These are phyloP conservation scores for Withania somnifera DNA, from an alignment of 305 asterid genomes.

Conservation along the genomic window DNA sequence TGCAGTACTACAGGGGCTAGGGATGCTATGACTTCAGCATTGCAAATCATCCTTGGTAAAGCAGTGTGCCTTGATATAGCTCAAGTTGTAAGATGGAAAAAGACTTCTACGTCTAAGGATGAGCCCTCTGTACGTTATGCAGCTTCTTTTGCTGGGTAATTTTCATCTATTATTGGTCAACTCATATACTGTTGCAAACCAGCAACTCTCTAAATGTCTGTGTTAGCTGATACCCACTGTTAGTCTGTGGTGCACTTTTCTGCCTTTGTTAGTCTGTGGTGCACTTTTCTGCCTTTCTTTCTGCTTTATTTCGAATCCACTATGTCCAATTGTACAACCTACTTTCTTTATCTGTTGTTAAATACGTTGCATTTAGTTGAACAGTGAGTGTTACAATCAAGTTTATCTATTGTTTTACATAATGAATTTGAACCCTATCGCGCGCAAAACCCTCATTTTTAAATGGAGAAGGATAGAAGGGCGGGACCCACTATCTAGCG, in stretches of 20 bases:
- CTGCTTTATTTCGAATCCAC: neutral
- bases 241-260: neutral
- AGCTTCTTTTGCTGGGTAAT: conserved; percentile 96
- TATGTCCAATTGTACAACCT: neutral
- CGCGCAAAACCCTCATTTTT: neutral
- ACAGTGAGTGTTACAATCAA: neutral
- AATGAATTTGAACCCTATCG: neutral
- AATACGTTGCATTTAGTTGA: neutral
- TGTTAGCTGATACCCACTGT: no score
- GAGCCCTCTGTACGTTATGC: conserved; percentile 95
- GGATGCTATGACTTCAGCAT: conserved; percentile 86
- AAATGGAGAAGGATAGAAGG: neutral
- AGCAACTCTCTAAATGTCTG: neutral
- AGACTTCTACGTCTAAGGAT: conserved; percentile 46
- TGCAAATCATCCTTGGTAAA: conserved; percentile 87
- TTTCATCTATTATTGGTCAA: conserved; percentile 14
- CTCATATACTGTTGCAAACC: neutral
- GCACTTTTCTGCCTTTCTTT: neutral
- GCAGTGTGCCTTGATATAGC: conserved; percentile 79
- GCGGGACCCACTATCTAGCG: neutral
- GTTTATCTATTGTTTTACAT: neutral
- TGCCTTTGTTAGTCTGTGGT: neutral
- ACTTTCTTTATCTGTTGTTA: no score
- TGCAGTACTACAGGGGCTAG: conserved; percentile 97
- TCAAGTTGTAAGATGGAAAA: conserved; percentile 90